These are phyloP conservation scores for Claviceps pazoutovae DNA, from an alignment of 2,329 filamentous ascomycete species.

Conservation along the genomic window DNA sequence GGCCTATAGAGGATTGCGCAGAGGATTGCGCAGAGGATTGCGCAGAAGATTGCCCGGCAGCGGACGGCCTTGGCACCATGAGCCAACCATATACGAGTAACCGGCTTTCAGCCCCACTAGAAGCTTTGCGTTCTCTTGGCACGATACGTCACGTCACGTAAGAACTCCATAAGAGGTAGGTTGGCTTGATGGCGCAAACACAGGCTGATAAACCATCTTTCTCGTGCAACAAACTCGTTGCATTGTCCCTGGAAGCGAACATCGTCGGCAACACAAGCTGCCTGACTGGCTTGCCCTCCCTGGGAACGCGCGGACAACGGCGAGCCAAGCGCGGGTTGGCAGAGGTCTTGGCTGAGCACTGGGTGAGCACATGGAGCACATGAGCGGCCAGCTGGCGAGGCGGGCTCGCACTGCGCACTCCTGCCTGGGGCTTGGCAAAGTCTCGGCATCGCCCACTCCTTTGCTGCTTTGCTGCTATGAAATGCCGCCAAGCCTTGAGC, in stretches of 20 bases:
- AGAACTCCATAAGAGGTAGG: not conserved
- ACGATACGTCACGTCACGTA: not conserved
- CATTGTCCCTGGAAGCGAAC: not conserved
- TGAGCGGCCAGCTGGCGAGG: not conserved
- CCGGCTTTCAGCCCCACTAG: not conserved
- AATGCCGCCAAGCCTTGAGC: conserved; percentile 10
- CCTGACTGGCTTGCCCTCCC: not conserved
- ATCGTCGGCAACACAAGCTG: not conserved
- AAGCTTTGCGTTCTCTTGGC: not conserved
- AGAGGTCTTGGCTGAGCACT: not conserved
- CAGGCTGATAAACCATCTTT: too few species aligned
- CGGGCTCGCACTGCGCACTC: conserved; percentile 1
- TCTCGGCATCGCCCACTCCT: conserved; percentile 9
- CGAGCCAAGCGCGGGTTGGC: not conserved
- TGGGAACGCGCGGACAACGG: not conserved
- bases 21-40: too few species aligned
- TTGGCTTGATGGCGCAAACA: not conserved
- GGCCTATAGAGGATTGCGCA: too few species aligned
- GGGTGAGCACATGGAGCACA: not conserved
- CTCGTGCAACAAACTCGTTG: too few species aligned
- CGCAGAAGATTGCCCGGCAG: too few species aligned
- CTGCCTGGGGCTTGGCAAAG: conserved; percentile 9
- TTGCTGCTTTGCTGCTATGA: conserved; percentile 1
- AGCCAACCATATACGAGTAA: too few species aligned
- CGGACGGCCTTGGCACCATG: too few species aligned